phyloP scores from a whole-genome alignment of 805 yeast species.

The Candida easanensis region DNA sequence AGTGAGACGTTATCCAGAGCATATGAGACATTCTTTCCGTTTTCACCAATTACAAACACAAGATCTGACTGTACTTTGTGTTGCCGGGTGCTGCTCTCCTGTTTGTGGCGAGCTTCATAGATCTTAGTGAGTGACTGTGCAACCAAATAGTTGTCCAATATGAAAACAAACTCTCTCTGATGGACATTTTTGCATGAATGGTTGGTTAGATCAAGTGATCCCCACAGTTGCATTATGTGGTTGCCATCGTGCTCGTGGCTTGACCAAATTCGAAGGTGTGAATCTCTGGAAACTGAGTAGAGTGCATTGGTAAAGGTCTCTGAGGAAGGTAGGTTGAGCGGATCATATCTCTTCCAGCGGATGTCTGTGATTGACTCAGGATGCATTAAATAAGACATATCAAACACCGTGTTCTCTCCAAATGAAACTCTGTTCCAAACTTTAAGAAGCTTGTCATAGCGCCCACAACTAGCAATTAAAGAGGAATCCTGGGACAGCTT shows the following conservation, averaged over 20 bases:
- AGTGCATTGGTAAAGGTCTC: slow-evolving; percentile 47
- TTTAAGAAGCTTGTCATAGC: slow-evolving; percentile 64
- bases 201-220: slow-evolving; percentile 35
- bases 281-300: slow-evolving; percentile 63
- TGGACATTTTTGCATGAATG: slow-evolving; percentile 3
- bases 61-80: slow-evolving; percentile 33
- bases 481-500: slow-evolving; percentile 66
- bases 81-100: not conserved
- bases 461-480: slow-evolving; percentile 61
- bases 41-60: slow-evolving; percentile 38
- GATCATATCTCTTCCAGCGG: slow-evolving; percentile 51
- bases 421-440: slow-evolving; percentile 76
- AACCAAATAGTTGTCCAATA: slow-evolving; percentile 33
- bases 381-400: slow-evolving; percentile 66
- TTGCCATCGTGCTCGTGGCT: slow-evolving; percentile 59
- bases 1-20: slow-evolving; percentile 49
- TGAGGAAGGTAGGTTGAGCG: slow-evolving; percentile 21
- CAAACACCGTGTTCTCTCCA: slow-evolving; percentile 62
- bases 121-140: slow-evolving; percentile 6
- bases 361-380: slow-evolving; percentile 52
- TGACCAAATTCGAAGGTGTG: slow-evolving; percentile 64
- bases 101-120: slow-evolving; percentile 20
- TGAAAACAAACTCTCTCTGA: slow-evolving; percentile 32
- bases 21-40: slow-evolving; percentile 42
- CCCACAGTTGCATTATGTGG: slow-evolving; percentile 56